Base-by-base conservation (phyloP, 768 basidiomycete genomes). In the Lactarius psammicola region DNA sequence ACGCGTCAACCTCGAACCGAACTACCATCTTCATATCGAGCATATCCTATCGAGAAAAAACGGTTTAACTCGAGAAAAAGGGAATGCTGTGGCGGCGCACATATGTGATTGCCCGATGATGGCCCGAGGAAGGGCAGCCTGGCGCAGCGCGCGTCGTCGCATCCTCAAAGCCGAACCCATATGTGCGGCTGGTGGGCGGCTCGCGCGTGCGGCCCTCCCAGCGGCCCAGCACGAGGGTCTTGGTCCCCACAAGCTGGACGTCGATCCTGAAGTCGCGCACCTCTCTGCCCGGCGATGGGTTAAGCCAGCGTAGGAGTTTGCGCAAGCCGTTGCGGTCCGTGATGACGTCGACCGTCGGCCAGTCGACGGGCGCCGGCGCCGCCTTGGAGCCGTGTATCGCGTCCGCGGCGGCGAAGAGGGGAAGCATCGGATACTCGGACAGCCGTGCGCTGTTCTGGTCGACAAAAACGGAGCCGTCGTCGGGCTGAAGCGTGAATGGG, bases 271-370 rank as follows among this genome's bases (percentile, higher is more conserved):
- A 93, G 63, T 84, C 82, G 11, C 75, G 71, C 30, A 71, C 66
- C 17, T 75, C 76, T 30, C 75, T 77, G 17, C 71, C 72, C 20
- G 38, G 30, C 7, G 65, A 59, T 0, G 65, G 65, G 26, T 36
- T 59, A 23, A 82, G 78, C 86, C 85, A 88, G 30, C 85, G 78
- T 26, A 85, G 70, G 46, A 91, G 75, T 73, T 88, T 89, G 31
- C 88, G 80, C 23, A 90, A 75, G 30, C 78, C 79, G 69, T 90
- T 90, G 34, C 90, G 80, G 71, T 90, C 88, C 0, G 87, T 85
- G 65, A 90, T 76, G 49, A 79, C 57, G 54, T 83, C 78, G 7
- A 84, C 72, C 4, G 70, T 44, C 46, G 75, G 72, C 77, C 80
- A 81, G 59, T 78, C 75, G 38, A 79, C 73, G 7, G 65, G 63